Conservation (phyloP, 2,329 filamentous ascomycete species). For the Microcyclospora pomicola region DNA sequence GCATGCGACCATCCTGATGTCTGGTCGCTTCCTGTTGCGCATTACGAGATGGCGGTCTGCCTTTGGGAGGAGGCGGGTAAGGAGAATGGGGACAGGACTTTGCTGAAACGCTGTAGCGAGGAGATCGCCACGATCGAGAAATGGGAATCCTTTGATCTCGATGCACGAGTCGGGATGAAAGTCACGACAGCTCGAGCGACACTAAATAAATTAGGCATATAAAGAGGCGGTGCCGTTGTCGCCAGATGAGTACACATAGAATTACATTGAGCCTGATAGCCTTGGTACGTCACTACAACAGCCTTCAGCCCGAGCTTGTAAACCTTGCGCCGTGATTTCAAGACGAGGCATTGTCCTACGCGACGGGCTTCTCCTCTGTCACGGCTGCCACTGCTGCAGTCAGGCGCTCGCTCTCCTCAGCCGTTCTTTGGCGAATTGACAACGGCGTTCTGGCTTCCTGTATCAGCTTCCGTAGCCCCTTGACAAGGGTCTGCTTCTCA, state of each 20-base stretch:
- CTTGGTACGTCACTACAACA: neutral
- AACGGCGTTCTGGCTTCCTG: slow-evolving; percentile 34
- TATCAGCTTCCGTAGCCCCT: slow-evolving; percentile 48
- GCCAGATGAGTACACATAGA: neutral
- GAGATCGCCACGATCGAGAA: slow-evolving; percentile 53
- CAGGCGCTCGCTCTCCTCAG: slow-evolving; percentile 28
- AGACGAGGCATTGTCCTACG: neutral
- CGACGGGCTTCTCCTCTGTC: slow-evolving; percentile 1
- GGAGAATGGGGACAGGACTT: slow-evolving; percentile 27
- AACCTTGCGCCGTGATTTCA: too few relatives aligned
- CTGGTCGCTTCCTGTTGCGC: slow-evolving; percentile 57
- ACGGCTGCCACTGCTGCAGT: slow-evolving; percentile 16
- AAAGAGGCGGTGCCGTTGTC: neutral
- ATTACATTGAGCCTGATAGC: neutral
- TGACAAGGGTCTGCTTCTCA: slow-evolving; percentile 55
- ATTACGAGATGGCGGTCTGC: slow-evolving; percentile 77
- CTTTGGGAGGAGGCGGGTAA: slow-evolving; percentile 54
- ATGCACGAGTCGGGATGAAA: slow-evolving; percentile 59
- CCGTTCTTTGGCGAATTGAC: slow-evolving; percentile 20
- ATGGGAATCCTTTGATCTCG: slow-evolving; percentile 61
- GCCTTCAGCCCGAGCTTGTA: too few relatives aligned
- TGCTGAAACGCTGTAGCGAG: slow-evolving; percentile 47
- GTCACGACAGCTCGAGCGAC: slow-evolving; percentile 57
- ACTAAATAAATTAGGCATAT: slow-evolving; percentile 27
- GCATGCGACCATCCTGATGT: slow-evolving; percentile 43